Conservation (phyloP, 176 grass and related monocot species). For the Bonia amplexicaulis region DNA sequence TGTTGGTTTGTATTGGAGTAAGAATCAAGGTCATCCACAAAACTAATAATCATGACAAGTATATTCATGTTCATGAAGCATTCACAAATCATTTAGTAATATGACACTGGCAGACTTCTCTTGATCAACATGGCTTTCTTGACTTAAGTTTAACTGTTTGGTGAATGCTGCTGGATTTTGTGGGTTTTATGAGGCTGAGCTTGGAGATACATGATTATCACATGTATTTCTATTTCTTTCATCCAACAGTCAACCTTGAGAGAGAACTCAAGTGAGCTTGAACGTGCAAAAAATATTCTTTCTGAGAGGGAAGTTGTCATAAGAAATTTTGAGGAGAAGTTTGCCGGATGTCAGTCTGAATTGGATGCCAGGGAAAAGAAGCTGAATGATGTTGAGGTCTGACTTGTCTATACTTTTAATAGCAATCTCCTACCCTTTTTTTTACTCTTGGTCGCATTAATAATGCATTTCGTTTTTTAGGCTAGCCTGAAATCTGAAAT, state of each 20-base stretch:
- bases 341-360: slow-evolving; percentile 58
- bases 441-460: background rate
- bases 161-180: background rate
- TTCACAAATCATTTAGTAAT: background rate
- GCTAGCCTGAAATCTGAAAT: slow-evolving; percentile 56
- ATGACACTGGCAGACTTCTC: background rate
- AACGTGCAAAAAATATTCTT: slow-evolving; percentile 61
- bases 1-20: background rate
- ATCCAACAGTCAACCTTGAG: slow-evolving; percentile 45
- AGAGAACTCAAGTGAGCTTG: slow-evolving; percentile 53
- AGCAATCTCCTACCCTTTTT: background rate
- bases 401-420: slow-evolving; percentile 10
- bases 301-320: slow-evolving; percentile 65
- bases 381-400: slow-evolving; percentile 80
- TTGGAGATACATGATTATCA: too few species aligned
- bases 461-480: slow-evolving; percentile 34
- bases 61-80: background rate
- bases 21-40: background rate
- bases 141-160: background rate
- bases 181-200: too few species aligned
- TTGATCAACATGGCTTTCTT: background rate
- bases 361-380: slow-evolving; percentile 66
- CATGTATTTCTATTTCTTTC: slow-evolving; percentile 16
- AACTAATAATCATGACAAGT: background rate
- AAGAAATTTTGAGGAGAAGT: slow-evolving; percentile 70